Evolutionary conservation across 2,329 filamentous ascomycete species (phyloP), one percentile per base, ranked within the genome.

Genomic region (Nigrospora sphaerica): DNA sequence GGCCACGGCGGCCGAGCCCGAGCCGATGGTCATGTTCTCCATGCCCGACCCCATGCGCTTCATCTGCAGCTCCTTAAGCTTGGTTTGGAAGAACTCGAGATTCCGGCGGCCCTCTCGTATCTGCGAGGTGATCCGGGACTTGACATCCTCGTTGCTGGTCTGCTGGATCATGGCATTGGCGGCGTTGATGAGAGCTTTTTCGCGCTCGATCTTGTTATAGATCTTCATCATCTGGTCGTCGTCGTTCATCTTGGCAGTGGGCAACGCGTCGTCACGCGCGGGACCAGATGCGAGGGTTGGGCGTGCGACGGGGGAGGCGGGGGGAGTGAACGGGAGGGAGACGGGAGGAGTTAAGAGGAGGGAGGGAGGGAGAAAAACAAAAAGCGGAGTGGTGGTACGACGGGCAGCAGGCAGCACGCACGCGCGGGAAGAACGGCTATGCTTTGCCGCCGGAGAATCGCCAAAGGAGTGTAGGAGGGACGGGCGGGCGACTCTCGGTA

Each of bases 161-260:
- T 93, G 91, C 70, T 91, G 86, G 70, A 90, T 86, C 91, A 98
- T 95, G 59, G 87, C 82, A 70, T 88, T 93, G 57, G 92, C 92
- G 60, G 89, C 92, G 68, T 87, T 87, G 75, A 98, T 93, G 62
- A 97, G 83, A 60, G 86, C 87, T 77, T 91, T 92, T 72, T 98
- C 93, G 66, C 92, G 85, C 76, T 96, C 89, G 69, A 98, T 97
- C 85, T 98, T 97, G 74, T 85, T 86, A 72, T 86, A 83, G 72
- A 98, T 90, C 68, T 89, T 86, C 70, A 82, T 82, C 69, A 83
- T 75, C 56, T 77, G 74, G 59, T 83, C 77, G 52, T 83, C 78
- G 63, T 83, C 78, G 64, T 76, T 79, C 76, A 83, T 83, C 65
- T 64, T 72, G 69, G 67, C 65, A 62, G 63, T 55, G 57, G 55